A percentile compares a stretch with the other conserved stretches of the same genome.
phyloP scores from a whole-genome alignment of 1,284 basidiomycete species.

The Ustilago shanxiensis region DNA sequence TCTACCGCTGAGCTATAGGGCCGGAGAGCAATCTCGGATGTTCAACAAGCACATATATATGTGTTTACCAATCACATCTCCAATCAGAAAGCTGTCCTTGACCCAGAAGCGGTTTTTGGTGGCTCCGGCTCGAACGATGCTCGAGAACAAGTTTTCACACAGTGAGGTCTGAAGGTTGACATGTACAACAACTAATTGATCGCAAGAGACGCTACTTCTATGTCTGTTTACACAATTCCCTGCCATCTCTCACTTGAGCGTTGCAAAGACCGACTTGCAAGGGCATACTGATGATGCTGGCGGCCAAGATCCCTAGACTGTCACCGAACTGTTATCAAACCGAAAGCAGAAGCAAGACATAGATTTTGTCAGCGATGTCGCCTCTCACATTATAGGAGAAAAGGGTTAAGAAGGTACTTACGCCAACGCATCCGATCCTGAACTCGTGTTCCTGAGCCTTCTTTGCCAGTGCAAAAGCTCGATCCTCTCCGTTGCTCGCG shows the following conservation, averaged over 20 bases:
- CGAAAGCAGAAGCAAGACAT: constrained; percentile 4
- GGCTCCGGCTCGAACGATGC: too few species aligned
- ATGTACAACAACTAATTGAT: too few species aligned
- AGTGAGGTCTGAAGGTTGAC: too few species aligned
- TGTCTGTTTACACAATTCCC: constrained; percentile 60
- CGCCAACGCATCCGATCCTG: constrained; percentile 65
- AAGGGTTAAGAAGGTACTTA: background rate
- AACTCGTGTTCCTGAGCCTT: constrained; percentile 67
- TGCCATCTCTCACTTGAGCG: constrained; percentile 53
- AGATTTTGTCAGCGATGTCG: background rate
- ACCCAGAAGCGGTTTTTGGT: too few species aligned
- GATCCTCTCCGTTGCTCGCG: constrained; percentile 8
- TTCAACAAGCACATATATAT: too few species aligned
- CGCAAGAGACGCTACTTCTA: constrained; percentile 18
- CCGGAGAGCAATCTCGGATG: constrained; percentile 12
- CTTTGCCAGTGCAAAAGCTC: constrained; percentile 11
- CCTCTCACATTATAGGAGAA: background rate
- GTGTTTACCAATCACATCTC: too few species aligned
- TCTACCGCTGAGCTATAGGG: constrained; percentile 57
- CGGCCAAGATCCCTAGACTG: constrained; percentile 64
- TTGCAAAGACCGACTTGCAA: constrained; percentile 61
- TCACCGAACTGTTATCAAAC: constrained; percentile 52
- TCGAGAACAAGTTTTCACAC: too few species aligned
- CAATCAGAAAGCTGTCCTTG: too few species aligned
- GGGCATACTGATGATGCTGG: constrained; percentile 65